phyloP scores from a whole-genome alignment of 257 asterid genomes.

The Solanum tacnaense region DNA sequence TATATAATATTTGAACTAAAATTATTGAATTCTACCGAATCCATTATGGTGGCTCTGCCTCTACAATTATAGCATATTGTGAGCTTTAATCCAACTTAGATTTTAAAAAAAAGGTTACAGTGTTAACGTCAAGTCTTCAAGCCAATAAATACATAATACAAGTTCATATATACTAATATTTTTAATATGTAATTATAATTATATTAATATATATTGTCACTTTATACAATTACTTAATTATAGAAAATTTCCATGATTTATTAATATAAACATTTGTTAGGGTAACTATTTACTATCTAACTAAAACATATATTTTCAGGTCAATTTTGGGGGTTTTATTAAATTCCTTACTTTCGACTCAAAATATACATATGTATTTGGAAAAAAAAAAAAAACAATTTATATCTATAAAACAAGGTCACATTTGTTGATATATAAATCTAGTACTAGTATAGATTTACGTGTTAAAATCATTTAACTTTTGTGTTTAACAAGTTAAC shows the following conservation, averaged over 20 bases:
- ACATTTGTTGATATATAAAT: neutral
- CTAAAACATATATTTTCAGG: neutral
- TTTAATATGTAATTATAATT: neutral
- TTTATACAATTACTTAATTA: neutral
- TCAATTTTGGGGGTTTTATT: neutral
- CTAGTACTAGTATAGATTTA: neutral
- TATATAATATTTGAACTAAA: too few relatives aligned
- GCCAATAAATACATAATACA: neutral
- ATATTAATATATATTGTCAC: neutral
- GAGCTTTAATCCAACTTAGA: neutral
- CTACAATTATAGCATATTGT: neutral
- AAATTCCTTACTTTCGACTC: neutral
- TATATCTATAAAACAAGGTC: neutral
- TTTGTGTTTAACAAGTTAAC: neutral
- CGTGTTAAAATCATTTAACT: neutral
- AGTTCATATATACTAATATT: neutral
- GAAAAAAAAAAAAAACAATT: neutral
- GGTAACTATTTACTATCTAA: neutral
- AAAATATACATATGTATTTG: neutral
- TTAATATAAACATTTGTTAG: neutral
- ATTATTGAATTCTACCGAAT: too few relatives aligned
- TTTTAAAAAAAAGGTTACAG: neutral
- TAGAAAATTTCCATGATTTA: neutral
- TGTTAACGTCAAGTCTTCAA: neutral
- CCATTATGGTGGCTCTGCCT: neutral